Evolutionary conservation across 2,329 filamentous ascomycete genomes (phyloP), one percentile per base, ranked within the genome.

Genomic region (Botryotinia convoluta): DNA sequence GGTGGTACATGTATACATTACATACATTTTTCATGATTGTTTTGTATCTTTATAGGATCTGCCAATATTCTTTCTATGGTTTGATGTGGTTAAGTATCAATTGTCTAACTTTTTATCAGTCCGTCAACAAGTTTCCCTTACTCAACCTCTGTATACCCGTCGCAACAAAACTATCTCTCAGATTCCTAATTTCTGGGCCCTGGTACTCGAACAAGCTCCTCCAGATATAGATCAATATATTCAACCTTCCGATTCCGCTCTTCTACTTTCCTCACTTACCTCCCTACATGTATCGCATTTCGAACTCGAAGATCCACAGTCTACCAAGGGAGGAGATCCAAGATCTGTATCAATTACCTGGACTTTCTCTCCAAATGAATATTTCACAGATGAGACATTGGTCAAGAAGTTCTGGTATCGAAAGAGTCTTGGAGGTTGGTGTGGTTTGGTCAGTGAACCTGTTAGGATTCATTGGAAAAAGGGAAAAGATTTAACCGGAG

Each of bases 351-450:
- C 87, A 74, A 89, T 97, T 85, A 90, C 85, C 75, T 94, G 96
- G 80, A 90, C 93, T 79, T 97, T 97, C 83, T 84, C 84, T 74
- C 87, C 90, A 76, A 98, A 98, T 84, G 90, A 94, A 68, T 91
- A 91, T 85, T 97, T 98, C 79, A 87, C 91, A 81, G 87, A 97
- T 84, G 86, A 84, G 72, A 88, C 90, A 71, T 84, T 98, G 67
- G 92, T 95, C 84, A 98, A 98, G 90, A 93, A 92, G 81, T 97
- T 98, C 84, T 95, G 91, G 88, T 94, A 91, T 87, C 90, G 95
- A 77, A 87, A 88, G 81, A 86, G 88, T 74, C 35, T 51, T 32
- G 88, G 91, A 80, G 87, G 88, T 79, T 94, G 89, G 89, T 86
- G 88, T 51, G 93, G 93, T 51, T 87, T 97, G 48, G 93, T 98